Evolutionary conservation across 352 stramenopile genomes (phyloP).

Genomic region (Globisporangium yorkense): DNA sequence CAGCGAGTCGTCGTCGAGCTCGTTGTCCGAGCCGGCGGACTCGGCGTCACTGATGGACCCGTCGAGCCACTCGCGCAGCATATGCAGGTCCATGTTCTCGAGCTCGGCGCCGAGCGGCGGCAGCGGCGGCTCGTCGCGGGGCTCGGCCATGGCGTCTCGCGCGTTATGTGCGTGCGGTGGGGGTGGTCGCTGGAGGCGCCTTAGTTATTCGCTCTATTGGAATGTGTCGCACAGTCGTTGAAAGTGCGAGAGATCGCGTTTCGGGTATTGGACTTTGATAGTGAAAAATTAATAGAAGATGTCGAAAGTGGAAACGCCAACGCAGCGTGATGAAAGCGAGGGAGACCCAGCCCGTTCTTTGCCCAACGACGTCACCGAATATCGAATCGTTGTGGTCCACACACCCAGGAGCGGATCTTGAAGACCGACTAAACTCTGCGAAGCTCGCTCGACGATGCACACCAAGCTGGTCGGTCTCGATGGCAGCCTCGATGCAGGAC

Average conservation of each 20-base stretch:
- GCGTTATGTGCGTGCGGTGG: background rate
- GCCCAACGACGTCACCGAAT: background rate
- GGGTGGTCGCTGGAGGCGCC: background rate
- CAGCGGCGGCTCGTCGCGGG: background rate
- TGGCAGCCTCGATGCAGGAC: no score
- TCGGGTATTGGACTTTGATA: background rate
- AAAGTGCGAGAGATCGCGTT: background rate
- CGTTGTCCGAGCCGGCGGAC: constrained; percentile 5
- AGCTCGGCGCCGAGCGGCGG: constrained; percentile 4
- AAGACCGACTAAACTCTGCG: no score
- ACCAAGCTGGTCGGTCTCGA: no score
- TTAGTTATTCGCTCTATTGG: background rate
- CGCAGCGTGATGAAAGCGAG: background rate
- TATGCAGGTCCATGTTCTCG: constrained; percentile 13
- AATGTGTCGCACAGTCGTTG: background rate
- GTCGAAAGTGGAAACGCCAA: background rate
- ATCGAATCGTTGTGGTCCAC: background rate
- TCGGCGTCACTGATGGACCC: constrained; percentile 13
- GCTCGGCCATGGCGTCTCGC: background rate
- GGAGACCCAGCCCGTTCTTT: background rate
- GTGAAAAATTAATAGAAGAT: background rate
- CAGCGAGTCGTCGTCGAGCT: constrained; percentile 5
- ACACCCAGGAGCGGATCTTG: no score
- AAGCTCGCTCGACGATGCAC: no score
- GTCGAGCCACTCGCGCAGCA: constrained; percentile 14